Base-by-base conservation (phyloP, 2,329 filamentous ascomycete genomes). In the Aplosporella prunicola region DNA sequence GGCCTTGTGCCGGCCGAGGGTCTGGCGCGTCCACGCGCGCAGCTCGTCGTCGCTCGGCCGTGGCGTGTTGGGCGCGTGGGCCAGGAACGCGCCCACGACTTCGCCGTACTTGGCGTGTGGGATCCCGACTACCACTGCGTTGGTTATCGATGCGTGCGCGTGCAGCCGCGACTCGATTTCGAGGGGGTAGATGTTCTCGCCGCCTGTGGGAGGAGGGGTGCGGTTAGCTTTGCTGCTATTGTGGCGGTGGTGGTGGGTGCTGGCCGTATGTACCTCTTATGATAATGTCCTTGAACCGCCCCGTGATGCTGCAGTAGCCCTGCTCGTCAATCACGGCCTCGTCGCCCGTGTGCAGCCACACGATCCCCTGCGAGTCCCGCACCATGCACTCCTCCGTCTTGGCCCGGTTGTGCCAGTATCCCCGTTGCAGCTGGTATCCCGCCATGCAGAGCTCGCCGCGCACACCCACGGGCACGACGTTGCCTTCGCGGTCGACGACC, bases 281-380 rank as follows among this genome's bases (percentile, higher is more conserved):
- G 41, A 86, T 84, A 23, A 86, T 84, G 42, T 87, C 82, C 61
- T 86, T 86, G 61, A 84, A 83, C 14, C 81, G 67, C 1, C 82
- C 81, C 0, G 81, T 86, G 47, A 87, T 85, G 5, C 66, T 56
- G 31, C 80, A 84, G 51, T 82, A 83, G 0, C 80, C 57, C 6
- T 39, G 16, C 2, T 56, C 55, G 39, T 61, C 56, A 13, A 62
- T 42, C 4, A 61, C 50, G 1, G 57, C 59, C 40, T 62, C 58
- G 43, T 62, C 59, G 1, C 59, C 59, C 3, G 58, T 61, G 36
- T 58, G 55, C 26, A 62, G 40, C 59, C 59, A 62, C 9, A 59
- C 11, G 40, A 61, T 57, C 2, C 59, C 81, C 7, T 75, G 60
- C 22, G 76, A 71, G 41, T 85, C 80, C 40, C 78, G 75, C 5